Conservation (phyloP, 1,284 basidiomycete species). For the Rhodotorula mucilaginosa region DNA sequence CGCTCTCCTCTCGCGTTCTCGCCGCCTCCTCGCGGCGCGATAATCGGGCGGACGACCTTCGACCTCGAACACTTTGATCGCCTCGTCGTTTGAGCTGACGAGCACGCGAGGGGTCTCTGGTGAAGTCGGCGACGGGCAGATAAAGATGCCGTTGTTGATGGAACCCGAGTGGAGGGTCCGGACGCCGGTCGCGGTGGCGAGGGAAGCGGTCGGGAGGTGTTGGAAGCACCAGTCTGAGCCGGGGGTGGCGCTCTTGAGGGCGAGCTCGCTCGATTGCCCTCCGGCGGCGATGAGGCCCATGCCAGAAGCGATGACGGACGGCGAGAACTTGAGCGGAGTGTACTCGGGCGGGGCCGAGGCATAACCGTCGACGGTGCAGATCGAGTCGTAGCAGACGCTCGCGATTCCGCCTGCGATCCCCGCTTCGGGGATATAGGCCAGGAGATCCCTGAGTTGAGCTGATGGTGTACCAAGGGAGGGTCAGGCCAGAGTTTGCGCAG, state of each 20-base stretch:
- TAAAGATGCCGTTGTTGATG: conserved; percentile 78
- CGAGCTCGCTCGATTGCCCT: conserved; percentile 75
- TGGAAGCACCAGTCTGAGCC: conserved; percentile 35
- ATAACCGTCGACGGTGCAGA: conserved; percentile 26
- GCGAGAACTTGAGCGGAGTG: conserved; percentile 53
- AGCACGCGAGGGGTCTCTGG: conserved; percentile 64
- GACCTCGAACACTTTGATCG: conserved; percentile 71
- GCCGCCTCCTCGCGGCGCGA: conserved; percentile 5
- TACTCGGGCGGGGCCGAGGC: conserved; percentile 10
- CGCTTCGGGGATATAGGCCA: conserved; percentile 18
- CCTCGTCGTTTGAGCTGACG: conserved; percentile 78
- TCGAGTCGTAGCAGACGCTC: conserved; percentile 27
- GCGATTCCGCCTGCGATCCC: conserved; percentile 8
- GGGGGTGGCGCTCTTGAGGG: conserved; percentile 55
- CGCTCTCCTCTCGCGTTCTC: background rate
- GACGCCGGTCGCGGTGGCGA: conserved; percentile 26
- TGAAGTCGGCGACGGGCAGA: conserved; percentile 55
- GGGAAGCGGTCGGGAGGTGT: conserved; percentile 10
- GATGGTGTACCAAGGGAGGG: background rate
- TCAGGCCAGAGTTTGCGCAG: background rate
- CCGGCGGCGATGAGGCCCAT: conserved; percentile 71
- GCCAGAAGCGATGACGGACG: conserved; percentile 55
- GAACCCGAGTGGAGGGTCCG: conserved; percentile 61
- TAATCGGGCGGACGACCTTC: conserved; percentile 45
- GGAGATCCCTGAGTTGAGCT: conserved; percentile 38